Base-by-base conservation (phyloP, 352 stramenopile genomes). In the Pythium vanterpoolii region DNA sequence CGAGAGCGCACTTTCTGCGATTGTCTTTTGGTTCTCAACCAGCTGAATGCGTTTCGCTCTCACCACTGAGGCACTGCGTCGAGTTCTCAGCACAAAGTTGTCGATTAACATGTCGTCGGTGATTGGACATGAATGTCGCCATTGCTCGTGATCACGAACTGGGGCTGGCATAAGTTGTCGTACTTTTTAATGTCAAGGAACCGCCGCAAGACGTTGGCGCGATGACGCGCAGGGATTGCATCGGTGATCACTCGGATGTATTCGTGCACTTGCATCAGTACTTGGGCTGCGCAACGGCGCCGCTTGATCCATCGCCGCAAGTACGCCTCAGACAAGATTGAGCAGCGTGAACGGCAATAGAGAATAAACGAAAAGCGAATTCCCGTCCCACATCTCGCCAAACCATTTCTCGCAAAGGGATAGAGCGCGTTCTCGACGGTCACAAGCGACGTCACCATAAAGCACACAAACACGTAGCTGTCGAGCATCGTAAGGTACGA, bases 401-500 rank as follows among this genome's bases (percentile, higher is more conserved):
- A 50, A 2, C 81, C 57, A 0, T 63, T 52, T 13, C 67, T 59
- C 14, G 83, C 63, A 3, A 76, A 4, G 3, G 72, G 70, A 50
- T 74, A 86, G 2, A 86, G 54, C 1, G 77, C 71, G 46, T 86
- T 88, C 56, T 84, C 78, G 28, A 88, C 46, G 19, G 74, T 76
- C 13, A 88, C 74, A 9, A 75, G 24, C 19, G 64, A 81, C 7
- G 76, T 66, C 34, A 86, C 68, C 10, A 86, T 60, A 53, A 88
- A 88, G 68, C 76, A 86, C 57, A 86, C 82, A 36, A 80, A 83
- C 4, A 88, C 73, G 43, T 86, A 88, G 48, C 73, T 65, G 54
- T 88, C 78, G n/a, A 88, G 57, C 13, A 68, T 70, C 24, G 80
- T 88, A 27, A 86, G 78, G 45, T 90, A 90, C 49, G 77, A 81